Evolutionary conservation across 805 yeast genomes (phyloP), one percentile per base, ranked within the genome.

Genomic region (Sugiyamaella boreocaroliniensis): DNA sequence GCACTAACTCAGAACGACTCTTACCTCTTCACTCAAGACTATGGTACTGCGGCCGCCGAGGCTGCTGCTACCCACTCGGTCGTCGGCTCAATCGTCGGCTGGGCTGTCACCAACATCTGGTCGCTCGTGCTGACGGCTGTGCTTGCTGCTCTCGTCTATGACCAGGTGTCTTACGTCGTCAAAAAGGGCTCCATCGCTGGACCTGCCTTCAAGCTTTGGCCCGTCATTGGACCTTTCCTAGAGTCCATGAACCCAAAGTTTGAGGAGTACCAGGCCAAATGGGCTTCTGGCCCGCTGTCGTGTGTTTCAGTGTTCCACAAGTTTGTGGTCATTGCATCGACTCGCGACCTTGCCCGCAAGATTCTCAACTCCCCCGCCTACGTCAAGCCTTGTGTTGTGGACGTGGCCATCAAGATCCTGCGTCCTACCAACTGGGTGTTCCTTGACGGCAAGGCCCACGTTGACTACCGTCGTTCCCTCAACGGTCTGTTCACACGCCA

Each of bases 351-450:
- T 56, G 86, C 96, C 29, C 81, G 97, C 68, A 90, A 90, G 64
- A 81, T 89, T 55, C 77, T 92, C 63, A 83, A 81, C 65, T 82
- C 95, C 16, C 95, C 97, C 41, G 77, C 81, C 47, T 93, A 78
- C 65, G 97, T 89, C 56, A 89, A 89, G 70, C 99, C 99, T 5
- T 93, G 99, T 74, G 96, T 93, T 55, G 99, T 93, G 58, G 99
- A 93, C 68, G 98, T 89, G 51, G 99, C 99, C 18, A 77, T 83
- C 58, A 93, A 93, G 72, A 88, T 93, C 60, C 75, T 93, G 64
- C 82, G 98, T 71, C 97, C 98, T 46, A 77, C 92, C 45, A 93
- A 92, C 75, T 93, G 99, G 99, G 99, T 93, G 40, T 93, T 93
- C 69, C 72, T 89, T 64, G 99, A 93, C 66, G 99, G 99, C 61